Conservation (phyloP, 176 grass and related monocot genomes). For the Phoenix roebelenii region DNA sequence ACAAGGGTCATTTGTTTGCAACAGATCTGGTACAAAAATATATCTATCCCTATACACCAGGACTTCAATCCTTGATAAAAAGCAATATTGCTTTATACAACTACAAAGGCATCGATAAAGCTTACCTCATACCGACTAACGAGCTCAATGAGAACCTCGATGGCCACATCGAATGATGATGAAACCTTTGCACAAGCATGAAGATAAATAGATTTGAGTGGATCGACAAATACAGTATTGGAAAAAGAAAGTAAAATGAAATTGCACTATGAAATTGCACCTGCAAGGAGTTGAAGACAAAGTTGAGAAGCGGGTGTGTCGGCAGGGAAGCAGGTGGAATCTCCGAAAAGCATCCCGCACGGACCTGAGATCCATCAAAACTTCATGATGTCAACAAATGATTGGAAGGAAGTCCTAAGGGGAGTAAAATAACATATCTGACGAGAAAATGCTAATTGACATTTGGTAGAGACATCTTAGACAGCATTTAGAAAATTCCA, state of each 20-base stretch:
- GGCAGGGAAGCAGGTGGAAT: constrained; percentile 32
- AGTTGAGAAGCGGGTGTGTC: constrained; percentile 65
- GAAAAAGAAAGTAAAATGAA: constrained; percentile 2
- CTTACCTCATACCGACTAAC: constrained; percentile 80
- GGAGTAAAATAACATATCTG: no score
- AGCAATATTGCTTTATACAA: no score
- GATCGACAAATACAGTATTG: not conserved
- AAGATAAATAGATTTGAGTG: constrained; percentile 35
- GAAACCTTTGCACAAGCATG: constrained; percentile 37
- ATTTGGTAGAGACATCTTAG: not conserved
- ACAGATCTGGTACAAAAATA: no score
- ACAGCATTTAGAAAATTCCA: no score
- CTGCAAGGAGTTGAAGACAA: constrained; percentile 91
- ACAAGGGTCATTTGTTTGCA: no score
- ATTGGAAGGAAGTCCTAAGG: not conserved
- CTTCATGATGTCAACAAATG: not conserved
- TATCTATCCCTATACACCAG: no score
- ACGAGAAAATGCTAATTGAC: no score
- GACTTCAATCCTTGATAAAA: no score
- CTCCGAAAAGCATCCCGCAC: constrained; percentile 69
- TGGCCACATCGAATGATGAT: constrained; percentile 77
- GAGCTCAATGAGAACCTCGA: constrained; percentile 88
- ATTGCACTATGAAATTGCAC: constrained; percentile 25
- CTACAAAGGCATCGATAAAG: not conserved
- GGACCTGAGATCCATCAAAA: constrained; percentile 38